Conservation (phyloP, 2,329 filamentous ascomycete genomes). For the Domatiomyces catenatus region DNA sequence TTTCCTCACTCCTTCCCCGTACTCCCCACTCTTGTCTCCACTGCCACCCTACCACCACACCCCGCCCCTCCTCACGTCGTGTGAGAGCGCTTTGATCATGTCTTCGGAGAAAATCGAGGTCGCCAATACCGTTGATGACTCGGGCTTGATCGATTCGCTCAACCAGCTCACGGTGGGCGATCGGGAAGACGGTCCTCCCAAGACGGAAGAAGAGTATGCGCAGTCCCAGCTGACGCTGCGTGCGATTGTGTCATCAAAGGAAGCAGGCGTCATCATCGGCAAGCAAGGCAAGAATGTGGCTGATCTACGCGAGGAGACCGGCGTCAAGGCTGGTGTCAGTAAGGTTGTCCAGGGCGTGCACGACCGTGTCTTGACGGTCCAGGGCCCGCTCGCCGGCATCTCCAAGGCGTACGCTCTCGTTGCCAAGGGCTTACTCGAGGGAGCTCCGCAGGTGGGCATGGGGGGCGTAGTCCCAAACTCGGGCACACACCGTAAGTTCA, state of each 20-base stretch:
- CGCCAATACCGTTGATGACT: slow-evolving; percentile 41
- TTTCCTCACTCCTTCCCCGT: slow-evolving; percentile 7
- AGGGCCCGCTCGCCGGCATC: slow-evolving; percentile 73
- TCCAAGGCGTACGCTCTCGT: slow-evolving; percentile 88
- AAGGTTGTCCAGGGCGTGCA: slow-evolving; percentile 97
- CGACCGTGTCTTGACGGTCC: slow-evolving; percentile 91
- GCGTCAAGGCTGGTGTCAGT: slow-evolving; percentile 94
- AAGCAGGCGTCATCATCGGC: slow-evolving; percentile 96
- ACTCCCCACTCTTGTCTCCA: slow-evolving; percentile 13
- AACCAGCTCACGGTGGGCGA: slow-evolving; percentile 54
- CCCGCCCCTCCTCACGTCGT: slow-evolving; percentile 19
- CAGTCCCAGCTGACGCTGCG: slow-evolving; percentile 83
- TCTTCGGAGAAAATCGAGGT: slow-evolving; percentile 25
- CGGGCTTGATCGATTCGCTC: slow-evolving; percentile 45
- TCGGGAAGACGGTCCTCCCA: slow-evolving; percentile 55
- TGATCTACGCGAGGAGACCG: slow-evolving; percentile 90
- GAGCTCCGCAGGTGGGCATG: slow-evolving; percentile 91
- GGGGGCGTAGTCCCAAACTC: slow-evolving; percentile 73
- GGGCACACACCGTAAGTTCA: slow-evolving; percentile 77
- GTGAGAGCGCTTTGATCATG: slow-evolving; percentile 6
- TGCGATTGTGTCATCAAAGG: slow-evolving; percentile 96
- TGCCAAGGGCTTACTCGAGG: slow-evolving; percentile 77
- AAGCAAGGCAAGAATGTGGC: slow-evolving; percentile 98
- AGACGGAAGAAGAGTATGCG: slow-evolving; percentile 94
- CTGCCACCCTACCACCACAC: slow-evolving; percentile 13